Percentiles rank a stretch among this genome's conserved stretches.
phyloP scores from a whole-genome alignment of 2,329 filamentous ascomycete species.

The Diaporthe destruens region DNA sequence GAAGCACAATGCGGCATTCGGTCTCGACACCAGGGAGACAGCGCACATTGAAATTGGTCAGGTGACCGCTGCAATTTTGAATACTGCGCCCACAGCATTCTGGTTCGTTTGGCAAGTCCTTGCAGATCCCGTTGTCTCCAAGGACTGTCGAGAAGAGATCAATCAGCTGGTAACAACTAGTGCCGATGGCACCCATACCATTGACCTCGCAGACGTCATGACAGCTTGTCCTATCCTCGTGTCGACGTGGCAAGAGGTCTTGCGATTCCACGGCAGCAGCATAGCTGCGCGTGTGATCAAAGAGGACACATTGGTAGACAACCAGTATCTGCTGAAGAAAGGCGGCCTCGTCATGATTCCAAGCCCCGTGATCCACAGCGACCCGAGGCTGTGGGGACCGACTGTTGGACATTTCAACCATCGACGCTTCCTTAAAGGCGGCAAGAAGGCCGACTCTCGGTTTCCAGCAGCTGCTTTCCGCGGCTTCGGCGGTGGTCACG shows the following conservation, averaged over 20 bases:
- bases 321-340: slow-evolving; percentile 43
- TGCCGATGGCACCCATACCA: slow-evolving; percentile 14
- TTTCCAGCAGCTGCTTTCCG: slow-evolving; percentile 40
- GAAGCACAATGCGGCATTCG: slow-evolving; percentile 31
- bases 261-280: slow-evolving; percentile 40
- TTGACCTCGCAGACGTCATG: slow-evolving; percentile 25
- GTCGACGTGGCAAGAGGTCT: slow-evolving; percentile 42
- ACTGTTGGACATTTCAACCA: slow-evolving; percentile 40
- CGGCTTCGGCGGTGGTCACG: slow-evolving; percentile 40
- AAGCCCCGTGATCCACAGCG: too few species aligned
- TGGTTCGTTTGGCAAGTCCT: slow-evolving; percentile 30
- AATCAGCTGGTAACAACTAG: not conserved
- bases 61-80: slow-evolving; percentile 15
- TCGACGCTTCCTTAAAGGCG: slow-evolving; percentile 36
- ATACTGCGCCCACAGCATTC: slow-evolving; percentile 25
- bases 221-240: slow-evolving; percentile 42
- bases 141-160: not conserved
- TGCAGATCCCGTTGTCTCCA: slow-evolving; percentile 11
- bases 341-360: slow-evolving; percentile 40
- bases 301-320: slow-evolving; percentile 40
- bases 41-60: slow-evolving; percentile 29
- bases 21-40: slow-evolving; percentile 9
- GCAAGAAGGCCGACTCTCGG: slow-evolving; percentile 22
- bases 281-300: slow-evolving; percentile 37
- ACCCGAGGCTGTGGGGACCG: slow-evolving; percentile 38